Conservation (phyloP, 805 yeast species). For the Saccharomycopsis selenospora region DNA sequence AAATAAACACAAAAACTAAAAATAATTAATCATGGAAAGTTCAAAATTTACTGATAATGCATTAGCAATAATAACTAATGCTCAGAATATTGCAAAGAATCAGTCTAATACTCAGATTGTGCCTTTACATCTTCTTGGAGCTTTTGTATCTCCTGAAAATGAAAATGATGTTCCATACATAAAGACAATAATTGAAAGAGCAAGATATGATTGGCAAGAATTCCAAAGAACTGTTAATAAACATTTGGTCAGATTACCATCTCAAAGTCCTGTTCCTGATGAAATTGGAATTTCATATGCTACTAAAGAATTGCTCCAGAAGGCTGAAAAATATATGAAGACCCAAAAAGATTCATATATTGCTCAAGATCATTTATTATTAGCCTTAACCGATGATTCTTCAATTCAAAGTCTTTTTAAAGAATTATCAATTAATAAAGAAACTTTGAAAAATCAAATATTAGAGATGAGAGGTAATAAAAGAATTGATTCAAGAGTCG, state of each 20-base stretch:
- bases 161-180: conserved; percentile 48
- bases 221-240: conserved; percentile 77
- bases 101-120: conserved; percentile 74
- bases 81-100: conserved; percentile 76
- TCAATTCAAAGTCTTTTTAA: conserved; percentile 65
- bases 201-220: conserved; percentile 77
- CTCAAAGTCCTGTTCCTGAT: conserved; percentile 83
- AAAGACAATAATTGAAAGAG: conserved; percentile 76
- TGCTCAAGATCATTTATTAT: conserved; percentile 88
- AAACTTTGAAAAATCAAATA: conserved; percentile 70
- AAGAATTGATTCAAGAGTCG: conserved; percentile 86
- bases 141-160: conserved; percentile 66
- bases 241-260: conserved; percentile 75
- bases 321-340: conserved; percentile 69
- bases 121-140: conserved; percentile 90
- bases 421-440: conserved; percentile 60
- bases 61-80: conserved; percentile 66
- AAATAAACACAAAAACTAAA: no score
- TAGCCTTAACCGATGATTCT: conserved; percentile 77
- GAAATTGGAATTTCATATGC: conserved; percentile 70
- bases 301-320: conserved; percentile 65
- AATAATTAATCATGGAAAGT: conserved; percentile 53
- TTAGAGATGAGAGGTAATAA: conserved; percentile 80
- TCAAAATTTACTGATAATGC: conserved; percentile 93
- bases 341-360: conserved; percentile 87